Evolutionary conservation across 2,329 filamentous ascomycete genomes (phyloP), one percentile per base, ranked within the genome.

Genomic region (Fusarium marasasianum): DNA sequence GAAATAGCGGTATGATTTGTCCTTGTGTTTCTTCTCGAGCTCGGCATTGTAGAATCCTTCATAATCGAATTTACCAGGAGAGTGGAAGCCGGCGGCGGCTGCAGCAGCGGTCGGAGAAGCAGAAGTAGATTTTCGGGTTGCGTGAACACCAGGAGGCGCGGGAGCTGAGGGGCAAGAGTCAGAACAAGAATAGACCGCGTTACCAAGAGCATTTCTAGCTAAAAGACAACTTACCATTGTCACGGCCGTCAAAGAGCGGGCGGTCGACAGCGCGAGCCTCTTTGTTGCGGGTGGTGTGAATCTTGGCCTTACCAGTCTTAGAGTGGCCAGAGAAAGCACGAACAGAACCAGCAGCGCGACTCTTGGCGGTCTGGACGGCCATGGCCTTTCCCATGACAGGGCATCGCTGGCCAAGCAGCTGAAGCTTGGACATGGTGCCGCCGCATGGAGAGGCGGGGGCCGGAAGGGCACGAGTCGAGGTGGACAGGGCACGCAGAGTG

Each of bases 1-100:
- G 88, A 99, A 99, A 87, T 98, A 98, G 81, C 96, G 94, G 87
- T 99, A 99, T 59, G 95, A 98, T 87, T 98, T 98, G 89, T 99
- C 96, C 88, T 97, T 95, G 89, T 98, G 96, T 87, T 99, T 99
- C 90, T 98, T 98, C 79, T 98, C 94, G 77, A 99, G 85, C 83
- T 99, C 96, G 71, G 86, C 86, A 75, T 92, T 86, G 85, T 98
- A 99, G 84, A 98, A 99, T 53, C 83, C 90, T 79, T 98, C 91
- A 80, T 99, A 99, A 83, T 98, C 89, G 84, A 98, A 99, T 79
- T 91, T 94, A 67, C 87, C 87, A 47, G 79, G 77, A 22, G 76
- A 73, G 83, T 78, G 71, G 58, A 73, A 75, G 55, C 73, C 71
- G 26, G 75, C 71, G 35, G 76, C 73, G 45, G 77, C 74, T 18